Conservation (phyloP, 2,329 filamentous ascomycete genomes). For the Ascochyta fabae region DNA sequence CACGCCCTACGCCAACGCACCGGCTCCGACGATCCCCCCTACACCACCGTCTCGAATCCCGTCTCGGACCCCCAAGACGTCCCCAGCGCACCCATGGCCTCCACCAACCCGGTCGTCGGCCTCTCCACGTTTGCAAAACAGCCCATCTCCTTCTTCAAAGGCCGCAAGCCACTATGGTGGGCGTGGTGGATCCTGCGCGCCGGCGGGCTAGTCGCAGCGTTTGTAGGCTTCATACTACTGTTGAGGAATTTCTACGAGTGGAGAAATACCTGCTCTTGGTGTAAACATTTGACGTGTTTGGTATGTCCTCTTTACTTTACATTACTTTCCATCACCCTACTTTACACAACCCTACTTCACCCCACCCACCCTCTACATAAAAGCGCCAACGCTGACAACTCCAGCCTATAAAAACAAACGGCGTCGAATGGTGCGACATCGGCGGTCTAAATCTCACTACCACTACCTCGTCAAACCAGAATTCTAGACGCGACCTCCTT, state of each 20-base stretch:
- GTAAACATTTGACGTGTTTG: slow-evolving; percentile 92
- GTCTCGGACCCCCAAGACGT: slow-evolving; percentile 24
- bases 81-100: slow-evolving; percentile 9
- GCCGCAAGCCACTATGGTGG: slow-evolving; percentile 94
- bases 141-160: slow-evolving; percentile 81
- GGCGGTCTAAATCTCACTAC: slow-evolving; percentile 31
- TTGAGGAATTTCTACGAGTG: slow-evolving; percentile 90
- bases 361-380: too few species aligned
- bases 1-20: slow-evolving; percentile 77
- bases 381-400: too few species aligned
- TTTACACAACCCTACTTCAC: too few species aligned
- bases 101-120: slow-evolving; percentile 19
- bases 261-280: slow-evolving; percentile 82
- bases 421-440: slow-evolving; percentile 47
- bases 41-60: slow-evolving; percentile 65
- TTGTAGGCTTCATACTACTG: slow-evolving; percentile 85
- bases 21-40: slow-evolving; percentile 71
- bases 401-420: slow-evolving; percentile 33
- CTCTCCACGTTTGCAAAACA: slow-evolving; percentile 56
- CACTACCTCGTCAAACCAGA: slow-evolving; percentile 19
- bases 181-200: slow-evolving; percentile 91
- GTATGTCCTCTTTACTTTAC: slow-evolving; percentile 62
- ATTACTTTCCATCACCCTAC: too few species aligned
- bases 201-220: slow-evolving; percentile 76
- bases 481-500: background rate